These are phyloP conservation scores for Ammopiptanthus mongolicus DNA, from an alignment of 306 rosid genomes.

Conservation along the genomic window DNA sequence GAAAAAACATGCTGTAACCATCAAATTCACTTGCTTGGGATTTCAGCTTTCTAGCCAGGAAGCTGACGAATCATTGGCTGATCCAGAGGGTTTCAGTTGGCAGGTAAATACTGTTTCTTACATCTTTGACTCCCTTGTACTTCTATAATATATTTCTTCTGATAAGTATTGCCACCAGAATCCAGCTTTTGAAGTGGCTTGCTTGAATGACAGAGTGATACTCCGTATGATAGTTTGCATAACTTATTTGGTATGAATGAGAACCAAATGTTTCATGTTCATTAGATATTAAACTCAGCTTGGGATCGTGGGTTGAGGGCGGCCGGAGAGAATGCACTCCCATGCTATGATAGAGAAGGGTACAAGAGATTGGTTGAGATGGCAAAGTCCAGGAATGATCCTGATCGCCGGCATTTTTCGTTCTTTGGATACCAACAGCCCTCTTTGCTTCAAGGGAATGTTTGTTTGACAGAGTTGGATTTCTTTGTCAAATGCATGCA, in stretches of 20 bases:
- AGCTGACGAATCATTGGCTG: constrained; percentile 66
- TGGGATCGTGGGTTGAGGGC: constrained; percentile 76
- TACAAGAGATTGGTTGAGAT: constrained; percentile 66
- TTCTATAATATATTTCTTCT: neutral
- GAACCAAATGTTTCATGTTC: constrained; percentile 2
- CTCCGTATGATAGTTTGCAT: constrained; percentile 5
- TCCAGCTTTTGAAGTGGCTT: constrained; percentile 12
- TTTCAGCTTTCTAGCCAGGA: constrained; percentile 59
- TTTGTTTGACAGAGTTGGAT: constrained; percentile 71
- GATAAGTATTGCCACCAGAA: constrained; percentile 2
- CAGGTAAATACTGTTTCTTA: constrained; percentile 52
- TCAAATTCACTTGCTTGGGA: constrained; percentile 81
- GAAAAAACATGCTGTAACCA: constrained; percentile 59
- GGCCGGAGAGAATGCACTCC: constrained; percentile 82
- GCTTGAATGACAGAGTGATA: neutral
- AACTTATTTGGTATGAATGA: constrained; percentile 6
- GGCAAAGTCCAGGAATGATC: constrained; percentile 88
- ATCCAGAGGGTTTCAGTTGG: constrained; percentile 91
- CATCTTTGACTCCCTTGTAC: neutral
- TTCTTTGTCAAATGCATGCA: constrained; percentile 89
- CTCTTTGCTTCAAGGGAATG: constrained; percentile 60
- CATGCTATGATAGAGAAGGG: constrained; percentile 79
- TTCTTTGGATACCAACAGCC: constrained; percentile 82
- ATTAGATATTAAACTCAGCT: constrained; percentile 73
- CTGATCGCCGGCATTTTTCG: constrained; percentile 75